A percentile compares a stretch with the other conserved stretches of the same genome.
phyloP scores from a whole-genome alignment of 2,329 filamentous ascomycete species.

The Sarocladiaceae sp. region DNA sequence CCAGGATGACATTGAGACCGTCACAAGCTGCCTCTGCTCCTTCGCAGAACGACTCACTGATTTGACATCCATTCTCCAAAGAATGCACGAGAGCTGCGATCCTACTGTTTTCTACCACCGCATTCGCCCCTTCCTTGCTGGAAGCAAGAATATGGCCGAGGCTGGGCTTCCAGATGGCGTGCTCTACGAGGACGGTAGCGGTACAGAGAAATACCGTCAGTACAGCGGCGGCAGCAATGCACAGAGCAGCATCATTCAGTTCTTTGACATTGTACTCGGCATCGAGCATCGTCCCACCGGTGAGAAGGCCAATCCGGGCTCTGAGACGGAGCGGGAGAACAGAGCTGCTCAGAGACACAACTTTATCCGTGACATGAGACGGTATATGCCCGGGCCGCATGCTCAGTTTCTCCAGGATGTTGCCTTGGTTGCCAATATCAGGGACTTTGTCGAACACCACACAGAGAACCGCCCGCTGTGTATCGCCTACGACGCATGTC shows the following conservation, averaged over 20 bases:
- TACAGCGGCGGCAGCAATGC: conserved; percentile 94
- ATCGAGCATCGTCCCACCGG: conserved; percentile 89
- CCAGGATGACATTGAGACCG: conserved; percentile 59
- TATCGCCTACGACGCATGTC: conserved; percentile 83
- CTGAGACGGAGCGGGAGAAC: conserved; percentile 39
- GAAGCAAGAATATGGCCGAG: conserved; percentile 96
- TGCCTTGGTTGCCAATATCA: conserved; percentile 74
- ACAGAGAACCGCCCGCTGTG: conserved; percentile 58
- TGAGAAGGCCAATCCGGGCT: conserved; percentile 42
- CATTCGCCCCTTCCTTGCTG: conserved; percentile 91
- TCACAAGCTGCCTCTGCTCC: conserved; percentile 68
- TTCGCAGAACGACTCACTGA: conserved; percentile 89
- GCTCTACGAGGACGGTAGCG: conserved; percentile 75
- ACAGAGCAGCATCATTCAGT: conserved; percentile 93
- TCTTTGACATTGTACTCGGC: conserved; percentile 89
- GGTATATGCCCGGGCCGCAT: conserved; percentile 93
- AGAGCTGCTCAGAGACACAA: conserved; percentile 50
- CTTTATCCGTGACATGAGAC: conserved; percentile 95
- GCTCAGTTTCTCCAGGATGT: conserved; percentile 83
- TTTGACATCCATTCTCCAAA: conserved; percentile 67
- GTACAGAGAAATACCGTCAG: conserved; percentile 64
- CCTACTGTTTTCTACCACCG: conserved; percentile 92
- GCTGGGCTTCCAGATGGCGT: conserved; percentile 85
- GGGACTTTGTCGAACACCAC: conserved; percentile 66
- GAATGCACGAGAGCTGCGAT: conserved; percentile 95